phyloP scores from a whole-genome alignment of 305 asterid genomes.

The Solanum chacoense region DNA sequence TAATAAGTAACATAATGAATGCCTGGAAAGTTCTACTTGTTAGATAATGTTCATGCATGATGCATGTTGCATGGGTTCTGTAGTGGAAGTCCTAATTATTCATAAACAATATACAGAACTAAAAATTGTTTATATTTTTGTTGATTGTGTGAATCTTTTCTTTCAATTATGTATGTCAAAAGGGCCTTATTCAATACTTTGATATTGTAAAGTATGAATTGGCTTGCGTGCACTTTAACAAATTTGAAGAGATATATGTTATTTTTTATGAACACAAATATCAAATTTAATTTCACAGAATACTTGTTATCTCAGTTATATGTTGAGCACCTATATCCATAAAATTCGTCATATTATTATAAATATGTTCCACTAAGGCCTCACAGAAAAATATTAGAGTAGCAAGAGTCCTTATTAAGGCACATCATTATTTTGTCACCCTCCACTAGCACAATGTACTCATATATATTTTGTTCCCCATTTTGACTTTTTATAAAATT shows the following conservation, averaged over 20 bases:
- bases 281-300: not conserved
- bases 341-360: not conserved
- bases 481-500: constrained; percentile 29
- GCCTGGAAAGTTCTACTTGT: not conserved
- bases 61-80: not conserved
- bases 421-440: constrained; percentile 21
- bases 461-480: constrained; percentile 17
- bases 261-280: not conserved
- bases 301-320: not conserved
- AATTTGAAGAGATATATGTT: not conserved
- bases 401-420: not conserved
- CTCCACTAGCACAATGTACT: constrained; percentile 26
- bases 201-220: not conserved
- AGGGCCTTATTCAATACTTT: not conserved
- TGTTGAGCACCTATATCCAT: not conserved
- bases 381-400: not conserved
- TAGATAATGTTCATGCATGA: not conserved
- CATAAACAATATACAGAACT: not conserved
- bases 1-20: not conserved
- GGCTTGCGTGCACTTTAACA: not conserved
- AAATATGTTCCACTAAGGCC: not conserved
- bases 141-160: not conserved
- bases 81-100: not conserved
- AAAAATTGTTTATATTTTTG: not conserved
- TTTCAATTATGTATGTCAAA: not conserved